Evolutionary conservation across 2,329 filamentous ascomycete species (phyloP), one percentile per base, ranked within the genome.

Genomic region (Orbilia quercus): DNA sequence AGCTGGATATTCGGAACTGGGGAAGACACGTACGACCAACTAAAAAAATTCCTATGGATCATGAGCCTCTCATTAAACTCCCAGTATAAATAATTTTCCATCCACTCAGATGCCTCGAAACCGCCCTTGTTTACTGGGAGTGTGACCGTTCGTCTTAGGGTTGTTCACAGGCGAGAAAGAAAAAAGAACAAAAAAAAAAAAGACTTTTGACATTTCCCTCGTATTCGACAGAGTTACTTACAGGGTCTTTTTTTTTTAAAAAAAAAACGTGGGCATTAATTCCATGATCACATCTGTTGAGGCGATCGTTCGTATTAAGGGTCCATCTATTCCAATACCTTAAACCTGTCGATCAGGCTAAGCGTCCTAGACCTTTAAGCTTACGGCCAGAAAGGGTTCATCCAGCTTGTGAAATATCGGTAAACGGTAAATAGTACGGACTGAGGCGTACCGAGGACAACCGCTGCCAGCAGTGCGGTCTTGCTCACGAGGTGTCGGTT

Each of bases 271-370:
- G 45, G 31, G 28, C 36, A n/a, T n/a, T n/a, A n/a, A n/a, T 51
- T 57, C n/a, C 42, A 67, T 72, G 67, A 72, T 65, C 59, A 60
- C 38, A 65, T 55, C 67, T 55, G 67, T 51, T 72, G 59, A 65
- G 59, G 20, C 20, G 51, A 72, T 42, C 47, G 14, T 14, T 45
- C 57, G 34, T 45, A 18, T 62, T 51, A 60, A 72, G 67, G 67
- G 67, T 72, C 67, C 67, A 72, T 53, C 67, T 59, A 72, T 45
- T 40, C n/a, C 40, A 50, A 25, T 55, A 51, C 57, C 40, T 71
- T 58, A 64, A 47, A 38, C 22, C 14, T 31, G 67, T 59, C 67
- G 67, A 64, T 72, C 67, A 9, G n/a, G 48, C 31, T 69, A 47
- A 62, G 48, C 55, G 64, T 53, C 51, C 50, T 44, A 16, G 66